Evolutionary conservation across 1,284 basidiomycete genomes (phyloP), one percentile per base, ranked within the genome.

Genomic region (Cutaneotrichosporon spelunceum): DNA sequence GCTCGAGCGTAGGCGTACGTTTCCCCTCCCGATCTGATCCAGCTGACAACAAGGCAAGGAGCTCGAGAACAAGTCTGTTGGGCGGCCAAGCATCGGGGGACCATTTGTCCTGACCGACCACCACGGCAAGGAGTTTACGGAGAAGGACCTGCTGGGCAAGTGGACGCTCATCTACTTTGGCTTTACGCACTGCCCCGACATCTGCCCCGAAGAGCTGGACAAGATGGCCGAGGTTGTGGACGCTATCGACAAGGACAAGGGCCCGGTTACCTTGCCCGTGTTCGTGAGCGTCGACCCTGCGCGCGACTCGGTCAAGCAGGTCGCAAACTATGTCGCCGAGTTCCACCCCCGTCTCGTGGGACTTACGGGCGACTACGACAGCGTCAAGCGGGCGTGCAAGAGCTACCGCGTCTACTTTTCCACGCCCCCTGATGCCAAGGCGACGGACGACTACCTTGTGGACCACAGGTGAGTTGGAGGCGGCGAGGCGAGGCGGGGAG

Each of bases 361-460:
- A 11, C 84, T 99, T 54, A 90, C 89, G 1, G 95, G 96, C 16
- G 81, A 87, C 39, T 98, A 93, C 72, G 86, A 87, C n/a, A 83
- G 85, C 26, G 88, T 90, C 66, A 97, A 97, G 78, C 83, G 86
- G 44, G 86, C 88, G 14, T 98, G 95, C 84, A 96, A 94, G 80
- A 87, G 88, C 39, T 99, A 95, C 79, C 88, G 96, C 33, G 95
- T 99, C 39, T 99, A 99, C 81, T 99, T 99, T 82, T 94, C 91
- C 21, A 98, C 95, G 6, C 96, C 95, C 3, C 93, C 93, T 3
- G 83, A 90, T 71, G 83, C 83, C 1, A 81, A 83, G 62, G 86
- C 94, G 0, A 85, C 77, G 4, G 83, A 84, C 53, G 95, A 99
- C 81, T 99, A 99, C 77, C 85, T 99, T 56, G 95, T 99, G 33